Percentiles rank a stretch among this genome's conserved stretches.
Conservation (phyloP, 2,329 filamentous ascomycete genomes). For the Proliferodiscus dingleyae region DNA sequence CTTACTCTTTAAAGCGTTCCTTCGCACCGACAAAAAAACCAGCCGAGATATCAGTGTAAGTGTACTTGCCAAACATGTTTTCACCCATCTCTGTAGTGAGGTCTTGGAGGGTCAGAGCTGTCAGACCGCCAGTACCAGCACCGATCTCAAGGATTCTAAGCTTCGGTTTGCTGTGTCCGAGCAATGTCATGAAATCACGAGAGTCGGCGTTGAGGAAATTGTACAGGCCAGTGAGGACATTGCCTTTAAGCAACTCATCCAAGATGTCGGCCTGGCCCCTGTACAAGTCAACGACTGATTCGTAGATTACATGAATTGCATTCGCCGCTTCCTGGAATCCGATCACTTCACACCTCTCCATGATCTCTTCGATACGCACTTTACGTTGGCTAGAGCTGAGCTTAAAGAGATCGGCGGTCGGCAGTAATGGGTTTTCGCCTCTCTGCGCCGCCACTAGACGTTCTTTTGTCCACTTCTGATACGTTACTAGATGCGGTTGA, state of each 20-base stretch:
- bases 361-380: not conserved
- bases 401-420: not conserved
- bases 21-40: not conserved
- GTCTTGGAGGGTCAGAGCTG: too few relatives aligned
- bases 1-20: not conserved
- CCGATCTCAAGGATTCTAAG: too few relatives aligned
- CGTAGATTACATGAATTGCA: not conserved
- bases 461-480: not conserved
- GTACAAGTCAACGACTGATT: not conserved
- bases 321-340: not conserved
- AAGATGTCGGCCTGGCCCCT: too few relatives aligned
- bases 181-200: too few relatives aligned
- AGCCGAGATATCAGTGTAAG: not conserved
- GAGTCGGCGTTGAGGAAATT: too few relatives aligned
- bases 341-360: not conserved
- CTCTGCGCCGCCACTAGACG: not conserved
- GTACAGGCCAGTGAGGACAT: too few relatives aligned
- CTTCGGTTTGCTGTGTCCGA: too few relatives aligned
- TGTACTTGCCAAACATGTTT: slow-evolving; percentile 1
- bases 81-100: too few relatives aligned
- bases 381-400: not conserved
- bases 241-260: too few relatives aligned
- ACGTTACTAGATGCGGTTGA: not conserved
- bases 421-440: not conserved
- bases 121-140: too few relatives aligned